A percentile compares a stretch with the other conserved stretches of the same genome.
Evolutionary conservation across 345 rosid genomes (phyloP).

Genomic region (Salix viminalis): DNA sequence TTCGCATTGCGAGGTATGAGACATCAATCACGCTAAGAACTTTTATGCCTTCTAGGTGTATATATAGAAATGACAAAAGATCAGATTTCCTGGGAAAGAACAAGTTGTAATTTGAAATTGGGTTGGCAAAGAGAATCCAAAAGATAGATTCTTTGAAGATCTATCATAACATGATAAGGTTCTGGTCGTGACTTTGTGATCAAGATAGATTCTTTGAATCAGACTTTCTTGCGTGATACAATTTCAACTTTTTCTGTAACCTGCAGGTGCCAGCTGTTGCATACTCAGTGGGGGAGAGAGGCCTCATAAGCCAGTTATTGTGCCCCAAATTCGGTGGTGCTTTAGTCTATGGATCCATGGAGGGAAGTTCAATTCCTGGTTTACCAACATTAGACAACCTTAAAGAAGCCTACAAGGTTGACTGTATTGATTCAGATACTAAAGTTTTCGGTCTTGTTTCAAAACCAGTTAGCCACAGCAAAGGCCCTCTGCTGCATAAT

Average conservation of each 20-base stretch:
- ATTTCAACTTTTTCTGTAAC: not conserved
- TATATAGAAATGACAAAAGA: not conserved
- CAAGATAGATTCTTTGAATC: not conserved
- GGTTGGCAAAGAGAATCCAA: not conserved
- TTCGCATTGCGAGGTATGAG: conserved; percentile 36
- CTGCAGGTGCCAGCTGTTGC: conserved; percentile 48
- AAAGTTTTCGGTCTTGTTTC: conserved; percentile 54
- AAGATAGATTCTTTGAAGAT: too few species aligned
- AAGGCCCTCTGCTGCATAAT: conserved; percentile 63
- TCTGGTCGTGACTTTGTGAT: not conserved
- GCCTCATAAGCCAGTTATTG: conserved; percentile 54
- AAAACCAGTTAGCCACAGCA: conserved; percentile 62
- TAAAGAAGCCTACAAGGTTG: conserved; percentile 32
- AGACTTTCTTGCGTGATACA: not conserved
- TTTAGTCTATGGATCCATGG: conserved; percentile 51
- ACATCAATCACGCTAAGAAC: not conserved
- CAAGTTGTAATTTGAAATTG: not conserved
- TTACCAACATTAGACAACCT: conserved; percentile 44
- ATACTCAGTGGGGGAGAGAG: conserved; percentile 53
- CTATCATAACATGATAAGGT: not conserved
- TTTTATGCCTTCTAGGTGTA: not conserved
- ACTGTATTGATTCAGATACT: conserved; percentile 34
- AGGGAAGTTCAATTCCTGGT: conserved; percentile 39
- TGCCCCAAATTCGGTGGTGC: conserved; percentile 45
- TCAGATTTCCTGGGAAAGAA: not conserved